Base-by-base conservation (phyloP, 495 filamentous ascomycete genomes). In the Xylaria cubensis region DNA sequence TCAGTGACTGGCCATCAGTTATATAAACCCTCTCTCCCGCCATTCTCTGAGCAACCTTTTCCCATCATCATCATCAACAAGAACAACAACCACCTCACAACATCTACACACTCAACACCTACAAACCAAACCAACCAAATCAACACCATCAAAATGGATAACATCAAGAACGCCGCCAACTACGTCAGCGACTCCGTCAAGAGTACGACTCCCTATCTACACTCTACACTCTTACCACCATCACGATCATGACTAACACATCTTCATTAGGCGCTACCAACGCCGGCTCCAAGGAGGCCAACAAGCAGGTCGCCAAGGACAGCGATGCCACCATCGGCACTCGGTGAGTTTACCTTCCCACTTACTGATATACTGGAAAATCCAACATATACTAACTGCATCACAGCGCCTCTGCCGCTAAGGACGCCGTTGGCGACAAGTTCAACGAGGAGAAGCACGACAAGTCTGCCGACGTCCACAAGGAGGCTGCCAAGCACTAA, bases 261-360 rank as follows among this genome's bases (percentile, higher is more conserved):
- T 10, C 10, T 4, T 12, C 39, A 29, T 21, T 51, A 76, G 78
- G 80, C 73, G 78, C 82, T 50, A 74, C 81, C 70, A 72, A 55
- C 75, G 80, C 77, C 63, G 84, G 87, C 44, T 88, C 85, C 82
- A 91, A 91, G 87, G 88, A 90, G 85, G 83, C 86, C 82, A 90
- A 91, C 86, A 91, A 91, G 86, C 76, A 85, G 44, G 85, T 89
- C 63, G 88, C 88, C 76, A 88, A 90, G 86, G 88, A 90, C 83
- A 76, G 56, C 80, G 79, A 87, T 78, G 85, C 81, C 44, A 73
- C 71, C 58, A n/a, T 86, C 39, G 74, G 83, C 78, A 84, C 83
- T 80, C 88, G 88, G 85, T 87, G 81, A 81, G 83, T 44, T 53
- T 42, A 58, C 48, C 63, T 29, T 15, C 36, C 39, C 26, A 29